Base-by-base conservation (phyloP, 1,284 basidiomycete genomes). In the Boletus hoseneyae region DNA sequence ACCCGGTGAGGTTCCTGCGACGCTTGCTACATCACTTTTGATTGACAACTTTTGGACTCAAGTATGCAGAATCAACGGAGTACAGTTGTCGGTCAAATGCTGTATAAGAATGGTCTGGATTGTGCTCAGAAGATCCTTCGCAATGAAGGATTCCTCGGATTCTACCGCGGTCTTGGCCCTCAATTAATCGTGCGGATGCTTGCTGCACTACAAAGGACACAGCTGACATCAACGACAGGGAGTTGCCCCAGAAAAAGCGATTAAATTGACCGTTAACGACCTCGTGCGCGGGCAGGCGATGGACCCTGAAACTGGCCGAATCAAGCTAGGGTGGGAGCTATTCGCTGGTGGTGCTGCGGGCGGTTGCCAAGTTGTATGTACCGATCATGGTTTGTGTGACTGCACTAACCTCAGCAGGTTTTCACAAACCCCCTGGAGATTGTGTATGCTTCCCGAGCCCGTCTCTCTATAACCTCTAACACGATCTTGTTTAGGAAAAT, bases 61-160 rank as follows among this genome's bases (percentile, higher is more conserved):
- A 90, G 93, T 48, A 95, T 99, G 82, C 96, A 99, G 77, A 99
- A 99, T 70, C 96, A 99, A 70, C 84, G 94, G 18, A 92, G 87
- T 56, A 93, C 88, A 19, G 91, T 97, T 35, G 94, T 97, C 41
- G 94, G 94, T 42, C 93, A 97, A 70, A 74, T 97, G 62, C 70
- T 97, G 45, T 97, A 97, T 76, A 90, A 92, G 73, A 97, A 96
- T 75, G 93, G 91, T 59, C 67, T 88, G 42, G 96, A 99, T 68
- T 99, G 96, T 68, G 88, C 95, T 35, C 79, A 82, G 61, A 98
- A 97, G 68, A 96, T 99, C 34, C 85, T 97, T 69, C 81, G 84
- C 50, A 97, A 97, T 68, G 96, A 99, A 73, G 95, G 93, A 19
- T 83, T 96, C 59, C 53, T 92, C 8, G 97, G 95, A 8, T 99